Percentiles rank a stretch among this genome's conserved stretches.
phyloP scores from a whole-genome alignment of 23 red algal genomes.

The Agarophyton chilense region DNA sequence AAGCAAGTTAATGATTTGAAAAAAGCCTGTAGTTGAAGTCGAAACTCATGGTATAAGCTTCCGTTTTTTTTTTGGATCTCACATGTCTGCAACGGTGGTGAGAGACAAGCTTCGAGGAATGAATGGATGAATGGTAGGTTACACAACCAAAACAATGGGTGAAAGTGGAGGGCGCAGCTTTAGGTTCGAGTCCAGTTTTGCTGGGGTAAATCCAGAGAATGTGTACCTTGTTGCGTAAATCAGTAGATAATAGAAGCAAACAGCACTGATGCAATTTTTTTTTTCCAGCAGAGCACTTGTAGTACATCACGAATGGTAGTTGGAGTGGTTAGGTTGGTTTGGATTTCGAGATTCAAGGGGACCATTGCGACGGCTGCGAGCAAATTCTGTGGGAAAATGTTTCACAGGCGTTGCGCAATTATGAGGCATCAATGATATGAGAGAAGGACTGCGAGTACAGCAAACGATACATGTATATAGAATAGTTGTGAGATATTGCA shows the following conservation, averaged over 20 bases:
- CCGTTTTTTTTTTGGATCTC: not conserved
- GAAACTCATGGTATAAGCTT: not conserved
- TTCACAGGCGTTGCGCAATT: too few species aligned
- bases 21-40: not conserved
- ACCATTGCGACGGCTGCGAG: too few species aligned
- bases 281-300: conserved; percentile 4
- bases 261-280: not conserved
- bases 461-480: not conserved
- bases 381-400: too few species aligned
- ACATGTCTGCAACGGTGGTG: not conserved
- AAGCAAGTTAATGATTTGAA: not conserved
- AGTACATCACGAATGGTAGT: not conserved
- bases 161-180: not conserved
- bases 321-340: not conserved
- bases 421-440: too few species aligned
- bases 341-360: not conserved
- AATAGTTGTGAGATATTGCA: too few species aligned
- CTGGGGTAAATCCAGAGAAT: too few species aligned
- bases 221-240: too few species aligned
- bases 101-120: not conserved
- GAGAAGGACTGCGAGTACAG: not conserved
- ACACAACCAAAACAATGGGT: not conserved
- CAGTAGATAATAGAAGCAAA: too few species aligned
- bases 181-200: not conserved
- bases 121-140: not conserved